Evolutionary conservation across 2,329 filamentous ascomycete genomes (phyloP), one percentile per base, ranked within the genome.

Genomic region (Sclerotinia sclerotiorum): DNA sequence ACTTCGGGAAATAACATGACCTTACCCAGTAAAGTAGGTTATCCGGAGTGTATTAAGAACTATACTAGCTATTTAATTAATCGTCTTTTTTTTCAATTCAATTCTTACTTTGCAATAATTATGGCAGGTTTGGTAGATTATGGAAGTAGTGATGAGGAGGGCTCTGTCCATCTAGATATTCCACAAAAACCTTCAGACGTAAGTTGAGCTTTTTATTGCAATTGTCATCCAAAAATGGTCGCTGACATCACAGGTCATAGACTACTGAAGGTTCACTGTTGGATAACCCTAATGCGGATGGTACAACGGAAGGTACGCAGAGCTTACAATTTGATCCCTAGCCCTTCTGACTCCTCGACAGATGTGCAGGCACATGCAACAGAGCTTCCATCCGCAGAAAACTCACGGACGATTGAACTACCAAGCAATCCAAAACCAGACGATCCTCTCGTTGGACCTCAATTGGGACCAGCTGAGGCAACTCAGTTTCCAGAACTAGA

Each of bases 81-180:
- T n/a, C 24, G 54, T 55, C 27, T n/a, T 42, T 29, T 21, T 21
- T 19, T 32, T 46, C 2, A 15, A n/a, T 42, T 39, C 21, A 57
- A 49, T 15, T n/a, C 44, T 49, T 32, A 11, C n/a, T 27, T 24
- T 56, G 29, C 42, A 19, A 29, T 8, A 15, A 73, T 58, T 48
- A 78, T 78, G 76, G 72, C 74, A 72, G 77, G 73, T 44, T 72
- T 80, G 58, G 79, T 80, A 44, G 75, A 74, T 72, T 80, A 80
- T 73, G 77, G 75, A 63, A 80, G 79, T 71, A 79, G 79, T 62
- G 79, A 79, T 49, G 79, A 79, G 54, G 77, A 78, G 27, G 77
- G 78, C 57, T 70, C 74, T 60, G 68, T 71, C 17, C 69, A 69
- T 32, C 64, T 69, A 29, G 69, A 72, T 21, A 52, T 60, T 51